Percentiles rank a stretch among this genome's conserved stretches.
These are phyloP conservation scores for Fusarium heterosporum DNA, from an alignment of 2,329 filamentous ascomycete species.

Conservation along the genomic window DNA sequence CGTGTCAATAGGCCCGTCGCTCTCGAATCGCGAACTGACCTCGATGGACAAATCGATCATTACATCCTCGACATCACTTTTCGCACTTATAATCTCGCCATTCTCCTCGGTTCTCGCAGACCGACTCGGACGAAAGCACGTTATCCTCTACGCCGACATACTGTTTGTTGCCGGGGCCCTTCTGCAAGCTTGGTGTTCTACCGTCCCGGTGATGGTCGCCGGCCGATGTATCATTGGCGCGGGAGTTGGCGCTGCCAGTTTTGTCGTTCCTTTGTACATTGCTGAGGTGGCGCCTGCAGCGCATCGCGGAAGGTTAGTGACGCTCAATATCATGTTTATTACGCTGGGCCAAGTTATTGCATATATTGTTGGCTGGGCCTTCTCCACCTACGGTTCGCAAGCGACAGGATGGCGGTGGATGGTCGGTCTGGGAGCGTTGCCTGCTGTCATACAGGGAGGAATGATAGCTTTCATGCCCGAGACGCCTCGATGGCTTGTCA, in stretches of 20 bases:
- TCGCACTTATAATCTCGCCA: slow-evolving; percentile 73
- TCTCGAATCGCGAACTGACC: slow-evolving; percentile 67
- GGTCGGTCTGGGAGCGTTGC: slow-evolving; percentile 85
- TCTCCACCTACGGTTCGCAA: slow-evolving; percentile 66
- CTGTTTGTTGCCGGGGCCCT: slow-evolving; percentile 77
- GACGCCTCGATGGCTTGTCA: slow-evolving; percentile 88
- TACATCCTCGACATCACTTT: slow-evolving; percentile 75
- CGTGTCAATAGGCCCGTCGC: slow-evolving; percentile 70
- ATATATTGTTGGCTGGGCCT: slow-evolving; percentile 84
- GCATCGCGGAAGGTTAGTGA: slow-evolving; percentile 82
- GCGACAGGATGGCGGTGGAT: slow-evolving; percentile 86
- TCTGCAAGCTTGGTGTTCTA: slow-evolving; percentile 69
- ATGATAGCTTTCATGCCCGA: slow-evolving; percentile 83
- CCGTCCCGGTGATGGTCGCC: slow-evolving; percentile 72
- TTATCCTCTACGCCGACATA: slow-evolving; percentile 72
- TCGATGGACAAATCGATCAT: slow-evolving; percentile 77
- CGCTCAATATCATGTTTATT: slow-evolving; percentile 83
- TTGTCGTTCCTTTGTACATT: slow-evolving; percentile 89
- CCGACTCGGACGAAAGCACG: slow-evolving; percentile 68
- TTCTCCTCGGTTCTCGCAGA: slow-evolving; percentile 74
- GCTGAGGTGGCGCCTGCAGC: slow-evolving; percentile 84
- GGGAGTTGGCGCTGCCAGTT: slow-evolving; percentile 80
- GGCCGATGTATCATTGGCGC: slow-evolving; percentile 77
- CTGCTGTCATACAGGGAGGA: slow-evolving; percentile 76
- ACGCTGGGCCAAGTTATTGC: slow-evolving; percentile 90